phyloP scores from a whole-genome alignment of 2,329 filamentous ascomycete species.

The Elsinoe necatrix region DNA sequence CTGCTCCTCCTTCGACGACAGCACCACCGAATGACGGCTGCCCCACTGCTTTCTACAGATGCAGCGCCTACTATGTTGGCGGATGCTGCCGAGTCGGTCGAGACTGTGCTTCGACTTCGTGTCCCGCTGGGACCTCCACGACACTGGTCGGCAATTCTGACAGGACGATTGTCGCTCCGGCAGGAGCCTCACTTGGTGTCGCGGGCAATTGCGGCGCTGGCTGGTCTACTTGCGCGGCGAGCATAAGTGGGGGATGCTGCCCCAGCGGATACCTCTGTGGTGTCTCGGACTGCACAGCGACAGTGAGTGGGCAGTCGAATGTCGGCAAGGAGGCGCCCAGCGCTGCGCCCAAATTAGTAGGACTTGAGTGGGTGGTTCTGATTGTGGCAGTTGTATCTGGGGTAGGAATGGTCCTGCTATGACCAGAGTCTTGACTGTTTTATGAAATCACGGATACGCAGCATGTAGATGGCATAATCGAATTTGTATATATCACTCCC shows the following conservation, averaged over 20 bases:
- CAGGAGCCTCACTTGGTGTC: slow-evolving; percentile 37
- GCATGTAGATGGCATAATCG: no score
- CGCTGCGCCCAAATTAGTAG: slow-evolving; percentile 26
- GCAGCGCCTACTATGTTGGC: slow-evolving; percentile 67
- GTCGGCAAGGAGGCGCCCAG: slow-evolving; percentile 38
- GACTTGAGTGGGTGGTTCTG: slow-evolving; percentile 27
- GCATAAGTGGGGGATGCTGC: slow-evolving; percentile 73
- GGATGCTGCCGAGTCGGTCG: slow-evolving; percentile 85
- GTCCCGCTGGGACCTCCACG: slow-evolving; percentile 54
- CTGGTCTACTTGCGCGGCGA: slow-evolving; percentile 64
- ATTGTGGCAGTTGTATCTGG: slow-evolving; percentile 27
- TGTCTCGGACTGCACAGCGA: slow-evolving; percentile 57
- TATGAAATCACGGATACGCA: slow-evolving; percentile 20
- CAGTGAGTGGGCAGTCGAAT: slow-evolving; percentile 45
- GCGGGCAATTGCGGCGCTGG: slow-evolving; percentile 58
- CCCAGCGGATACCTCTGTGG: slow-evolving; percentile 69
- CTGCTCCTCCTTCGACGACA: slow-evolving; percentile 20
- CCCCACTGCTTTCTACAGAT: slow-evolving; percentile 87
- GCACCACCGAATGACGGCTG: slow-evolving; percentile 43
- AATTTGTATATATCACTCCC: no score
- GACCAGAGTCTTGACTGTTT: no score
- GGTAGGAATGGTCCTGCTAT: slow-evolving; percentile 33
- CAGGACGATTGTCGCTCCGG: slow-evolving; percentile 60
- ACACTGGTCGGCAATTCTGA: slow-evolving; percentile 58
- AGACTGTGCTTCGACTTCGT: slow-evolving; percentile 73